Conservation (phyloP, 2,329 filamentous ascomycete species). For the Aspergillus oerlinghausenensis region DNA sequence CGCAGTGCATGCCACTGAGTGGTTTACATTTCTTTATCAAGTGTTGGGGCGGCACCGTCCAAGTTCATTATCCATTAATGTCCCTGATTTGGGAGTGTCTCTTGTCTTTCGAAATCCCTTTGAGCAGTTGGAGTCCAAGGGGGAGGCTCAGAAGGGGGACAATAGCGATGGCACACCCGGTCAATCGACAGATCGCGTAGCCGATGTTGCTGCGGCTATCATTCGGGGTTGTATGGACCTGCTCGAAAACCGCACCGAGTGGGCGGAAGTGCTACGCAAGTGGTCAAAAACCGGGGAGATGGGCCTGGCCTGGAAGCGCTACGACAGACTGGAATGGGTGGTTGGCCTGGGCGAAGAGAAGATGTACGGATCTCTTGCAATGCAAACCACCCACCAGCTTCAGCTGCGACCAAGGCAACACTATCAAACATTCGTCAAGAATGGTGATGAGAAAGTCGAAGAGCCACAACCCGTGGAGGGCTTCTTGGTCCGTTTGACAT, state of each 20-base stretch:
- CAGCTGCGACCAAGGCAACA: conserved; percentile 62
- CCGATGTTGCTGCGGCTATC: conserved; percentile 53
- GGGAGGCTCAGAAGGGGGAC: conserved; percentile 33
- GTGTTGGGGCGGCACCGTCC: conserved; percentile 56
- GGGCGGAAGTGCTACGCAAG: conserved; percentile 54
- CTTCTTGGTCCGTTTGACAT: conserved; percentile 61
- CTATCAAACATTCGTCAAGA: conserved; percentile 52
- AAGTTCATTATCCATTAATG: conserved; percentile 54
- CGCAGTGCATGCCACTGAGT: conserved; percentile 59
- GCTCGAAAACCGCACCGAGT: conserved; percentile 53
- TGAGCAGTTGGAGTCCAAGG: conserved; percentile 44
- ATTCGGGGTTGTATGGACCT: conserved; percentile 56
- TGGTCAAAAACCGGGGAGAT: conserved; percentile 58
- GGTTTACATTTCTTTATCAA: conserved; percentile 62
- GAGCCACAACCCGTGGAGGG: conserved; percentile 63
- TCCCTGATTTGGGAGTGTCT: conserved; percentile 59
- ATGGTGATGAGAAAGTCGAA: conserved; percentile 38
- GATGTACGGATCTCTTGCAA: conserved; percentile 66
- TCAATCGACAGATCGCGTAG: conserved; percentile 44
- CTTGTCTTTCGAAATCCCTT: conserved; percentile 59
- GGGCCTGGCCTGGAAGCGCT: conserved; percentile 65
- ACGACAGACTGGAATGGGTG: conserved; percentile 65
- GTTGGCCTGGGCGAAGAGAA: conserved; percentile 61
- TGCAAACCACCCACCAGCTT: conserved; percentile 62
- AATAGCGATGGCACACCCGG: conserved; percentile 40